A percentile compares a stretch with the other conserved stretches of the same genome.
phyloP scores from a whole-genome alignment of 2,329 filamentous ascomycete genomes.

The Colletotrichum sp. region DNA sequence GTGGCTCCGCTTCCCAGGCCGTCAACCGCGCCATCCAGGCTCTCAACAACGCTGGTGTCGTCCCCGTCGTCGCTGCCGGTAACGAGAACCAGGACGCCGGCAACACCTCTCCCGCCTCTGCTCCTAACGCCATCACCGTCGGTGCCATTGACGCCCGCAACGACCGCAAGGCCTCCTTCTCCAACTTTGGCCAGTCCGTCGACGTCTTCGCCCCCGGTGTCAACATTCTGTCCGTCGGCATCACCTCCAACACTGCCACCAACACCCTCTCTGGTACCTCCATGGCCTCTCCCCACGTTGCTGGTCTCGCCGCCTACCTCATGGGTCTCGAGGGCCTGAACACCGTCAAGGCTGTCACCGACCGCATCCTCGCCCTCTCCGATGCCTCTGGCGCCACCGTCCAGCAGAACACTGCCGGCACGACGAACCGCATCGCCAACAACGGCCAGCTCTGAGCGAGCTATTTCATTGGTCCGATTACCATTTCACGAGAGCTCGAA shows the following conservation, averaged over 20 bases:
- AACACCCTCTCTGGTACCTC: constrained; percentile 58
- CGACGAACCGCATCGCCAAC: constrained; percentile 61
- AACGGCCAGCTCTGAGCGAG: constrained; percentile 47
- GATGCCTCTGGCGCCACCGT: constrained; percentile 49
- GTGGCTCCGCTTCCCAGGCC: constrained; percentile 51
- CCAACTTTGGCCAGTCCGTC: constrained; percentile 61
- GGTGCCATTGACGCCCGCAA: constrained; percentile 60
- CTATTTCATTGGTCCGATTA: not conserved
- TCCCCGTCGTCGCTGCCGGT: constrained; percentile 65
- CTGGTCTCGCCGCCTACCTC: constrained; percentile 72
- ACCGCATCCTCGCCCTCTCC: constrained; percentile 60
- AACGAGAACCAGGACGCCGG: constrained; percentile 60
- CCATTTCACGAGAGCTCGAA: not conserved
- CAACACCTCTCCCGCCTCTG: constrained; percentile 59
- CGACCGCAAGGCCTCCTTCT: constrained; percentile 57
- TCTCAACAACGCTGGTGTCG: constrained; percentile 54
- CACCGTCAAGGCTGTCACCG: constrained; percentile 46
- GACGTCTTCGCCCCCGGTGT: constrained; percentile 64
- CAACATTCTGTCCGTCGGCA: constrained; percentile 56
- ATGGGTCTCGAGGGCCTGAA: constrained; percentile 60
- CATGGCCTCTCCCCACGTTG: constrained; percentile 73
- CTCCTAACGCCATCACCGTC: constrained; percentile 62
- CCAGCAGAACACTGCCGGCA: constrained; percentile 43
- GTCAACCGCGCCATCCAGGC: constrained; percentile 61
- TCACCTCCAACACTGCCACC: constrained; percentile 50